A percentile compares a stretch with the other conserved stretches of the same genome.
Conservation (phyloP, 2,329 filamentous ascomycete species). For the Nannizziopsis barbatae region DNA sequence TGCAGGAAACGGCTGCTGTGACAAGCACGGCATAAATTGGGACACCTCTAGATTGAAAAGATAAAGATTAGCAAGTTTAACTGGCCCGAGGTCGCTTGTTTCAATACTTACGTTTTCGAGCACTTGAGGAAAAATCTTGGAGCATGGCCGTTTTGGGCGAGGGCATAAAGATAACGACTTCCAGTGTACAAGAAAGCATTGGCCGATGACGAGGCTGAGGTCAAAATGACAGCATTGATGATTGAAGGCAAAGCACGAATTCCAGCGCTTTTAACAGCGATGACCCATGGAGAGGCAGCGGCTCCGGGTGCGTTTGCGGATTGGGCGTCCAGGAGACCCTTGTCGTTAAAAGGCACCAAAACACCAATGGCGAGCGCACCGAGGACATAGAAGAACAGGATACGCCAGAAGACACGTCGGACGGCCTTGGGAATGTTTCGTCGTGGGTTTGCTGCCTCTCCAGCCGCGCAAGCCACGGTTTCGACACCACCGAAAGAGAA, state of each 20-base stretch:
- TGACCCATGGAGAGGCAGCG: constrained; percentile 59
- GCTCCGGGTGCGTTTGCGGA: constrained; percentile 45
- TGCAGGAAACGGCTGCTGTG: constrained; percentile 32
- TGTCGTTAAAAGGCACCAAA: constrained; percentile 59
- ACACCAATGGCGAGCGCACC: constrained; percentile 49
- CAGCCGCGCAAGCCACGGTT: constrained; percentile 45
- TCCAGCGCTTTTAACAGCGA: constrained; percentile 57
- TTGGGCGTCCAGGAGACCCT: constrained; percentile 33
- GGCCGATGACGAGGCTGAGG: constrained; percentile 57
- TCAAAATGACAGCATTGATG: constrained; percentile 66
- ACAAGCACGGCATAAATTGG: constrained; percentile 35
- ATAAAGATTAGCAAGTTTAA: not conserved
- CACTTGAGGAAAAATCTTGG: constrained; percentile 43
- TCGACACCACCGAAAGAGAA: constrained; percentile 36
- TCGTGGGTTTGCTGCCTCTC: constrained; percentile 45
- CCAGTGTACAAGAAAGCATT: constrained; percentile 54
- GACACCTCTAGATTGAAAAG: constrained; percentile 25
- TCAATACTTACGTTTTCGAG: constrained; percentile 33
- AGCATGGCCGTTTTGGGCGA: constrained; percentile 41
- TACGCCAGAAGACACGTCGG: constrained; percentile 45
- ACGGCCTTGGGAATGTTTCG: constrained; percentile 45
- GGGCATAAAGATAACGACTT: constrained; percentile 42
- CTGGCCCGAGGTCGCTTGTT: constrained; percentile 13
- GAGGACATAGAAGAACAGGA: constrained; percentile 48
- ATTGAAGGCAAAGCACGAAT: constrained; percentile 58